phyloP scores from a whole-genome alignment of 345 rosid species.

The Aurinia saxatilis region DNA sequence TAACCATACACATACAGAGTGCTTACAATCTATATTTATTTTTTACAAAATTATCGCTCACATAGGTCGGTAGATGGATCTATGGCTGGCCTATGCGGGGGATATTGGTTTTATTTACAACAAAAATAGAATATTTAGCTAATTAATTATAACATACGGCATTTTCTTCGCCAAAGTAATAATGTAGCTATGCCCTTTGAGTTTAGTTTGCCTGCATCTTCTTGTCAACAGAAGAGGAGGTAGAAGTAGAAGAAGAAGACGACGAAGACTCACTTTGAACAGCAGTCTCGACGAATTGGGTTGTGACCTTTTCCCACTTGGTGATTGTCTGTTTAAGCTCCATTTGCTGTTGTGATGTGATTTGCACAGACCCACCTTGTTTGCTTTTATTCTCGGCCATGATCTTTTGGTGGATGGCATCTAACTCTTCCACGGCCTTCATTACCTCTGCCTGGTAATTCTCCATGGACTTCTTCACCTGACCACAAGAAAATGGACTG shows the following conservation, averaged over 20 bases:
- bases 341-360: neutral
- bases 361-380: neutral
- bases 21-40: neutral
- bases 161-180: neutral
- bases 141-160: neutral
- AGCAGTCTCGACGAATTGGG: conserved; percentile 22
- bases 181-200: neutral
- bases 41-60: neutral
- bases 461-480: neutral
- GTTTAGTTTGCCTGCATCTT: neutral
- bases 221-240: neutral
- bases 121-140: conserved; percentile 5
- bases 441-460: conserved; percentile 6
- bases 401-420: conserved; percentile 4
- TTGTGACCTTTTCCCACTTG: conserved; percentile 24
- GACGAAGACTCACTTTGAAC: neutral
- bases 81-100: neutral
- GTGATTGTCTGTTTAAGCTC: conserved; percentile 22
- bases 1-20: neutral
- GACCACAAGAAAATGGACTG: neutral
- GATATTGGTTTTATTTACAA: conserved; percentile 4
- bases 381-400: neutral
- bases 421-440: conserved; percentile 13
- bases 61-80: neutral
- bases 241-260: neutral